Percentiles rank a stretch among this genome's conserved stretches.
Conservation (phyloP, 306 rosid genomes). For the Lathyrus aphaca region DNA sequence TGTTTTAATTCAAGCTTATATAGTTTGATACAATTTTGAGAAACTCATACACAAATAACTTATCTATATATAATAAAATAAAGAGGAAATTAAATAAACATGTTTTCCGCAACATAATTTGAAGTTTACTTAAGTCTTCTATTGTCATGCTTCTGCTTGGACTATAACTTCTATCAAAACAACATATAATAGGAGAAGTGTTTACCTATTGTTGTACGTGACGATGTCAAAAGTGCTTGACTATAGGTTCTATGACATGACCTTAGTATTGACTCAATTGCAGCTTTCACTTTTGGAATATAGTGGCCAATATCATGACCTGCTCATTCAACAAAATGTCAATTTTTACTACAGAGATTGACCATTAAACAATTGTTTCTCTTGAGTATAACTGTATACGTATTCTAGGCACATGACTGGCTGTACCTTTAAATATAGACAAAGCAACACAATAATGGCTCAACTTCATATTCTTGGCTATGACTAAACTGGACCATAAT, state of each 20-base stretch:
- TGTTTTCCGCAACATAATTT: constrained; percentile 15
- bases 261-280: constrained; percentile 88
- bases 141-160: constrained; percentile 24
- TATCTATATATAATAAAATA: constrained; percentile 7
- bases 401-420: constrained; percentile 31
- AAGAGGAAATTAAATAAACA: constrained; percentile 25
- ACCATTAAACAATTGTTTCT: constrained; percentile 25
- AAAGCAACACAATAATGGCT: constrained; percentile 15
- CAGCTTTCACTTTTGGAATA: constrained; percentile 95
- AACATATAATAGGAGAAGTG: constrained; percentile 39
- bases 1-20: constrained; percentile 3
- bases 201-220: constrained; percentile 89
- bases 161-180: constrained; percentile 32
- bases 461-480: constrained; percentile 21
- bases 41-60: neutral
- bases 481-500: constrained; percentile 32
- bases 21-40: neutral
- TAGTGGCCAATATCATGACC: constrained; percentile 95
- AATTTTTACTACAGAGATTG: constrained; percentile 30
- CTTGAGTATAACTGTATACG: constrained; percentile 10
- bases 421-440: constrained; percentile 72
- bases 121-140: constrained; percentile 15
- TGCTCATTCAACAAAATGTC: constrained; percentile 51
- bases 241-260: constrained; percentile 83
- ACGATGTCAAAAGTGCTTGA: constrained; percentile 96